Conservation (phyloP, 164 flowering plant genomes). For the Chimonanthus salicifolius region DNA sequence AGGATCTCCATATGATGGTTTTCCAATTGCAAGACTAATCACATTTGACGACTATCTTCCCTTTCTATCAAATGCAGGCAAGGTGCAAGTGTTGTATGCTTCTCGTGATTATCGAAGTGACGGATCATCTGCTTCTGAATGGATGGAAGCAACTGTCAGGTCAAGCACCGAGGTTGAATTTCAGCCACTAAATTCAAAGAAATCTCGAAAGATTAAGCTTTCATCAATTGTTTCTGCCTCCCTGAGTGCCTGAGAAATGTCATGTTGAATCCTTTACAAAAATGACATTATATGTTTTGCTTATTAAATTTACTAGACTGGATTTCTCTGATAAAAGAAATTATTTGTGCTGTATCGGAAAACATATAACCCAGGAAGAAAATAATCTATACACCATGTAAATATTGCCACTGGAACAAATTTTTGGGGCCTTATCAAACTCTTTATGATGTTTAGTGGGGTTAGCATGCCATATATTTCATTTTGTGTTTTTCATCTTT, state of each 20-base stretch:
- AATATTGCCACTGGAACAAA: too few species aligned
- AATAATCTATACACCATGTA: too few species aligned
- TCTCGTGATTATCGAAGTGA: slow-evolving; percentile 73
- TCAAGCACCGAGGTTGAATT: slow-evolving; percentile 72
- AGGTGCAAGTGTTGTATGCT: slow-evolving; percentile 60
- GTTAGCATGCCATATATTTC: too few species aligned
- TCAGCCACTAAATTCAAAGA: slow-evolving; percentile 52
- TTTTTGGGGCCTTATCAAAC: too few species aligned
- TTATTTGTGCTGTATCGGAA: not conserved
- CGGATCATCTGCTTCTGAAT: slow-evolving; percentile 70
- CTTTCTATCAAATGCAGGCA: slow-evolving; percentile 37
- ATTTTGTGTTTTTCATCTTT: too few species aligned
- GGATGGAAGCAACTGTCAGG: slow-evolving; percentile 70
- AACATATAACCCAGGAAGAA: not conserved
- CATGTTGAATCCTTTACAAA: not conserved
- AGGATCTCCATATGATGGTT: too few species aligned
- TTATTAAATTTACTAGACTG: too few species aligned
- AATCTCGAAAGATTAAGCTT: slow-evolving; percentile 64
- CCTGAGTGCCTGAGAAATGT: slow-evolving; percentile 54
- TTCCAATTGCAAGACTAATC: too few species aligned
- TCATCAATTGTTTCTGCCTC: slow-evolving; percentile 59
- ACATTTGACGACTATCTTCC: too few species aligned
- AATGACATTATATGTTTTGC: too few species aligned
- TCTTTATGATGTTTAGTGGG: too few species aligned
- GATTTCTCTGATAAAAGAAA: not conserved